Percentiles rank a stretch among this genome's conserved stretches.
These are phyloP conservation scores for Penicillium paneum DNA, from an alignment of 2,329 filamentous ascomycete species.

Conservation along the genomic window DNA sequence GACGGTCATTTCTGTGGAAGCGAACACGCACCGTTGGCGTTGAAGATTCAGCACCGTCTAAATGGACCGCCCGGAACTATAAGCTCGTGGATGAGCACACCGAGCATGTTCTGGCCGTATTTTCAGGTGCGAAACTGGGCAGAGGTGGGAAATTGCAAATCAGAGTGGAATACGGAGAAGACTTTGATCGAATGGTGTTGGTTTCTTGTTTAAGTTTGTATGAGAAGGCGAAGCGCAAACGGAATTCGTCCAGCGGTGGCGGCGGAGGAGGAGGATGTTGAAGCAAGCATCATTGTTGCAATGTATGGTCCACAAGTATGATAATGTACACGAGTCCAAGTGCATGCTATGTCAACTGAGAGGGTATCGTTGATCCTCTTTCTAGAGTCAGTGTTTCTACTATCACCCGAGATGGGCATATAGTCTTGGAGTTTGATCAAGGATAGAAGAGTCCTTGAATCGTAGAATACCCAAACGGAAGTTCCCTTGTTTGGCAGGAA, in stretches of 20 bases:
- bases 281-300: neutral
- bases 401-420: neutral
- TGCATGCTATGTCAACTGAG: neutral
- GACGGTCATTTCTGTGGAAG: constrained; percentile 28
- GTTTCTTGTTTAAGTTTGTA: constrained; percentile 17
- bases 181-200: constrained; percentile 19
- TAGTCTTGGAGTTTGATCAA: neutral
- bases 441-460: neutral
- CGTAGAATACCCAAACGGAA: neutral
- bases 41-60: constrained; percentile 15
- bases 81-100: constrained; percentile 24
- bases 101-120: constrained; percentile 17
- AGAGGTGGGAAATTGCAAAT: constrained; percentile 18
- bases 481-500: neutral
- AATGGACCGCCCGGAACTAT: constrained; percentile 24
- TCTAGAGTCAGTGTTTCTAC: neutral
- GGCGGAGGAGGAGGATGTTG: constrained; percentile 5
- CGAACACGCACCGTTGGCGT: constrained; percentile 25
- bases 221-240: constrained; percentile 14
- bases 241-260: constrained; percentile 7
- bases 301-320: neutral
- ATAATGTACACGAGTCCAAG: neutral
- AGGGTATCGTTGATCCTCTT: neutral
- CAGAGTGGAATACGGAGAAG: constrained; percentile 14
- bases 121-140: constrained; percentile 8